Percentiles rank a stretch among this genome's conserved stretches.
Conservation (phyloP, 2,329 filamentous ascomycete genomes). For the Aspergillus novoparasiticus region DNA sequence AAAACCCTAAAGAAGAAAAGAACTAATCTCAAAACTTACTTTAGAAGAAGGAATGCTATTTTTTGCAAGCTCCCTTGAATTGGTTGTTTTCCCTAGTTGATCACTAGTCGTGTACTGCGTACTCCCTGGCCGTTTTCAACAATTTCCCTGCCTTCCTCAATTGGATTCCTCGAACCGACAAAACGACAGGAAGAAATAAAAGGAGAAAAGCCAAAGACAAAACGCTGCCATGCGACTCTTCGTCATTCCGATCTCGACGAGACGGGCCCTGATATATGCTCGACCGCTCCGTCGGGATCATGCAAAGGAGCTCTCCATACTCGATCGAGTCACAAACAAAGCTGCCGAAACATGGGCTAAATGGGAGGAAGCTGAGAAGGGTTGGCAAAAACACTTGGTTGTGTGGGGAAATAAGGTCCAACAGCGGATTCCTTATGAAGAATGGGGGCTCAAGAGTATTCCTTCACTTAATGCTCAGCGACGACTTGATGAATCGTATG, state of each 20-base stretch:
- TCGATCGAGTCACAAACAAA: constrained; percentile 71
- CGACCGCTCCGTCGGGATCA: constrained; percentile 68
- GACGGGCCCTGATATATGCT: constrained; percentile 89
- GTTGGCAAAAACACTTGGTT: constrained; percentile 88
- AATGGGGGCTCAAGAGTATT: constrained; percentile 97
- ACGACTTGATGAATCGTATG: constrained; percentile 64
- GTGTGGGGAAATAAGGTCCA: constrained; percentile 84
- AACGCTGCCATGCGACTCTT: constrained; percentile 77
- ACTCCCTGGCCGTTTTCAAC: constrained; percentile 14
- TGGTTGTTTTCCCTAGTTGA: constrained; percentile 21
- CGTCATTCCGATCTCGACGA: constrained; percentile 88
- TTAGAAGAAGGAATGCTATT: constrained; percentile 27
- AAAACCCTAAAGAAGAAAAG: background rate
- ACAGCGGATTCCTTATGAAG: constrained; percentile 87
- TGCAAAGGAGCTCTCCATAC: constrained; percentile 56
- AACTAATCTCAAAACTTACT: background rate
- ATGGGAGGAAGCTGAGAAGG: constrained; percentile 82
- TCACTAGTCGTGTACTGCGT: constrained; percentile 24
- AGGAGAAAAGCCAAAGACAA: background rate
- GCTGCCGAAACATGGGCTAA: constrained; percentile 77
- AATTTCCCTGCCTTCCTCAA: constrained; percentile 1
- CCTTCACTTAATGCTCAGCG: constrained; percentile 74
- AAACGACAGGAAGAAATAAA: constrained; percentile 3
- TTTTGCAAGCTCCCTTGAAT: constrained; percentile 19
- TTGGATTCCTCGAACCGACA: constrained; percentile 3